Percentiles rank a stretch among this genome's conserved stretches.
These are phyloP conservation scores for Colletotrichum sp. DNA, from an alignment of 2,329 filamentous ascomycete genomes.

Conservation along the genomic window DNA sequence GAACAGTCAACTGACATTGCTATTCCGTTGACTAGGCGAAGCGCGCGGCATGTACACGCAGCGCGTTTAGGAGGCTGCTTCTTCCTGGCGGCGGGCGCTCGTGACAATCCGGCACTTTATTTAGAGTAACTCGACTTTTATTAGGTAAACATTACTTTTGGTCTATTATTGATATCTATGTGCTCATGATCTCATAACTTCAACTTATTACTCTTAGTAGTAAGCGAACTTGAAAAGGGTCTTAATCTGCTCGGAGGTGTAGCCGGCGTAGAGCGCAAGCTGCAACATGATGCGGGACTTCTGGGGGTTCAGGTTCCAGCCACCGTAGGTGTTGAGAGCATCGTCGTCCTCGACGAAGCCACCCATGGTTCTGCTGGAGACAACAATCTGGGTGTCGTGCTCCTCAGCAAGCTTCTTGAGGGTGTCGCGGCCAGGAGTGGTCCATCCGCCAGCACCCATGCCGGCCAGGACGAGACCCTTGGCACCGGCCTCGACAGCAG, in stretches of 20 bases:
- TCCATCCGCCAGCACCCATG: constrained; percentile 58
- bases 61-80: too few relatives aligned
- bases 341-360: constrained; percentile 52
- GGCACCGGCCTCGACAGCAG: constrained; percentile 54
- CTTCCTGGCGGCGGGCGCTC: not conserved
- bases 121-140: not conserved
- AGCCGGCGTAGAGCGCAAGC: constrained; percentile 32
- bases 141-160: not conserved
- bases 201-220: not conserved
- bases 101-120: not conserved
- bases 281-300: constrained; percentile 59
- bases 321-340: constrained; percentile 46
- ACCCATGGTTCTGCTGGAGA: constrained; percentile 54
- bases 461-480: constrained; percentile 61
- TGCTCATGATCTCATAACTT: not conserved
- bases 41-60: too few relatives aligned
- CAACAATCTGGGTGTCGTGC: constrained; percentile 53
- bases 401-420: constrained; percentile 48
- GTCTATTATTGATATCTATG: not conserved
- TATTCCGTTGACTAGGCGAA: too few relatives aligned
- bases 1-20: too few relatives aligned
- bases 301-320: constrained; percentile 57
- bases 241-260: constrained; percentile 9
- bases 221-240: constrained; percentile 17
- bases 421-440: constrained; percentile 38